Evolutionary conservation across 257 asterid species (phyloP).

Genomic region (Plantago major): DNA sequence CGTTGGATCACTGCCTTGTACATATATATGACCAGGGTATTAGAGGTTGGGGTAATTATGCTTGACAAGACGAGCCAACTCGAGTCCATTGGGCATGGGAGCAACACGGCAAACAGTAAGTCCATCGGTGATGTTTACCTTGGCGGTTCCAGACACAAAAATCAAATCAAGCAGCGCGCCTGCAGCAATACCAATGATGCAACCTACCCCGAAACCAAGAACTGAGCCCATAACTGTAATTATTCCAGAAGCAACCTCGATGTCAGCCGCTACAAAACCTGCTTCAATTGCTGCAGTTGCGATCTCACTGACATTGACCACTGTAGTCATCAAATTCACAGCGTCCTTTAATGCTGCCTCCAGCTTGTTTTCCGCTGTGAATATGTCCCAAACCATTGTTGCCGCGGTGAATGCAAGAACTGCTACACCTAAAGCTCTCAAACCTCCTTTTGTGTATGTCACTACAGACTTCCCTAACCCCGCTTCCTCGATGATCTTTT

Average conservation of each 20-base stretch:
- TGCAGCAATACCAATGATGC: no score
- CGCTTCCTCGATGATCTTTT: background rate
- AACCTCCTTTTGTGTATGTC: background rate
- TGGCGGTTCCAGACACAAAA: background rate
- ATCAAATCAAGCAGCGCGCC: conserved; percentile 4
- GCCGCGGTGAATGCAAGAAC: background rate
- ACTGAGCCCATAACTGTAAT: conserved; percentile 1
- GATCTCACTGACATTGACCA: background rate
- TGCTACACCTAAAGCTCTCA: background rate
- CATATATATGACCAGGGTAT: background rate
- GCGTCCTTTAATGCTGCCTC: background rate
- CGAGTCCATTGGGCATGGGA: conserved; percentile 2
- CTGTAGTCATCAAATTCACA: background rate
- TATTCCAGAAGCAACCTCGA: background rate
- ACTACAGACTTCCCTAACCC: background rate
- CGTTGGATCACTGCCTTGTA: no score
- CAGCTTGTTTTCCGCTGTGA: background rate
- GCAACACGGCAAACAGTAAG: background rate
- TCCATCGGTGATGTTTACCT: background rate
- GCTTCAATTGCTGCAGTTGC: background rate
- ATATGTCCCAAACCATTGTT: background rate
- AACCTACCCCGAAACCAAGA: no score
- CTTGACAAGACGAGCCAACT: background rate
- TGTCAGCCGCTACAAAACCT: background rate
- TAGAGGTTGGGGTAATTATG: background rate